These are phyloP conservation scores for Tuber brumale DNA, from an alignment of 495 filamentous ascomycete genomes.

Conservation along the genomic window DNA sequence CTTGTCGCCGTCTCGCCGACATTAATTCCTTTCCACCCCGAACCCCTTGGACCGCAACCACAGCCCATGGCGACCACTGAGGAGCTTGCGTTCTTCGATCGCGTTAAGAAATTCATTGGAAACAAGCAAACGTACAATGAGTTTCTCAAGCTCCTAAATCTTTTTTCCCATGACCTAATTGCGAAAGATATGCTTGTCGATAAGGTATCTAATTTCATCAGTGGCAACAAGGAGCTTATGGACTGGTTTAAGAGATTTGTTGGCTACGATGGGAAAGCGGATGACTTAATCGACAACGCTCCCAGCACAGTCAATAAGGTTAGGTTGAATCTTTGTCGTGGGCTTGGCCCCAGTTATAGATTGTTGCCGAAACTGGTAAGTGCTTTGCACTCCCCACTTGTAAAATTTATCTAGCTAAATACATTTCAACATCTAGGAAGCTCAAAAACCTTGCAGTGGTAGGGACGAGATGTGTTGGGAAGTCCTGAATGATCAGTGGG, in stretches of 20 bases:
- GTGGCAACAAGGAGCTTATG: conserved; percentile 77
- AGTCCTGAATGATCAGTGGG: conserved; percentile 97
- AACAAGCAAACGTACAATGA: conserved; percentile 89
- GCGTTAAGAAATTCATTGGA: conserved; percentile 89
- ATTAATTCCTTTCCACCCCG: conserved; percentile 76
- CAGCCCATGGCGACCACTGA: conserved; percentile 59
- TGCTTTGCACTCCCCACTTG: conserved; percentile 13
- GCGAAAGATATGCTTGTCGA: conserved; percentile 70
- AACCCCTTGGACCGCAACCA: conserved; percentile 69
- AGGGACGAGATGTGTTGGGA: conserved; percentile 85
- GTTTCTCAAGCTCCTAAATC: conserved; percentile 89
- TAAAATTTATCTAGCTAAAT: conserved; percentile 10
- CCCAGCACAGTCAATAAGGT: conserved; percentile 68
- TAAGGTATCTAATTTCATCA: conserved; percentile 78
- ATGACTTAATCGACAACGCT: conserved; percentile 71
- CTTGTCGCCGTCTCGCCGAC: conserved; percentile 70
- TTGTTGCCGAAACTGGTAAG: conserved; percentile 72
- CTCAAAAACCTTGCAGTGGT: conserved; percentile 79
- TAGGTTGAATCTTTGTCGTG: conserved; percentile 85
- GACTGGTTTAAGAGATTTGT: conserved; percentile 78
- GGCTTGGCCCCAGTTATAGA: conserved; percentile 88
- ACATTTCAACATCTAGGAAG: conserved; percentile 50
- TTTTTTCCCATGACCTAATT: conserved; percentile 86
- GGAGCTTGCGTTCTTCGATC: conserved; percentile 88
- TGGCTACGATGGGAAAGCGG: conserved; percentile 57